phyloP scores from a whole-genome alignment of 176 grass and related monocot genomes.

The Oryza rufipogon region DNA sequence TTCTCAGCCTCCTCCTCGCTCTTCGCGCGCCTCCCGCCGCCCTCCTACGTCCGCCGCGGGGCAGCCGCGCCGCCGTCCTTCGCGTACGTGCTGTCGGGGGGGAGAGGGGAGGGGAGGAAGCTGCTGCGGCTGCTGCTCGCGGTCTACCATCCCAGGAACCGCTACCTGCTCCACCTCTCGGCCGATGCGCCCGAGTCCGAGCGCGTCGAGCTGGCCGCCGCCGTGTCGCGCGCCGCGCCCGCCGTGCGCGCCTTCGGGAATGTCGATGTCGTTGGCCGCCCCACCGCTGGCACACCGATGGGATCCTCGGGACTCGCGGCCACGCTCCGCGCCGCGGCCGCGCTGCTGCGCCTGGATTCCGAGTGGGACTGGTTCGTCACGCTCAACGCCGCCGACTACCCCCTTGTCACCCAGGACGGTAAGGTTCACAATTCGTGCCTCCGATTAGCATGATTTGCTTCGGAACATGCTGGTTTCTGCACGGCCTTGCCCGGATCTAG shows the following conservation, averaged over 20 bases:
- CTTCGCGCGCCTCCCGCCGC: constrained; percentile 56
- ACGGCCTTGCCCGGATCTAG: constrained; percentile 35
- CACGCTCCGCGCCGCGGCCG: constrained; percentile 70
- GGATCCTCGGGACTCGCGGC: constrained; percentile 78
- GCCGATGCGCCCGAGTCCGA: constrained; percentile 67
- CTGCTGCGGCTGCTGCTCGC: constrained; percentile 84
- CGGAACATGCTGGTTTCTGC: not conserved
- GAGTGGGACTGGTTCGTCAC: constrained; percentile 98
- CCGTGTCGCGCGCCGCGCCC: constrained; percentile 51
- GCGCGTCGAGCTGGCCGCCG: constrained; percentile 56
- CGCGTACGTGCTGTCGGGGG: constrained; percentile 68
- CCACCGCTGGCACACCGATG: constrained; percentile 75
- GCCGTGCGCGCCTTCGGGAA: constrained; percentile 70
- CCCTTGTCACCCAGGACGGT: constrained; percentile 92
- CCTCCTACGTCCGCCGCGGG: constrained; percentile 77
- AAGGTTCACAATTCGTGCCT: constrained; percentile 37
- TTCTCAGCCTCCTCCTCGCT: constrained; percentile 70
- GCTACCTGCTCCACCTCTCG: constrained; percentile 91
- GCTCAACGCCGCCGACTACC: constrained; percentile 82
- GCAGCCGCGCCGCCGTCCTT: constrained; percentile 76
- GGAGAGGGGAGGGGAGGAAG: constrained; percentile 48
- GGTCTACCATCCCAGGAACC: constrained; percentile 93
- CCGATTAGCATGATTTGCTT: constrained; percentile 9
- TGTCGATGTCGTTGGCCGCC: constrained; percentile 82
- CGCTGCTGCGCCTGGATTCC: constrained; percentile 71